Conservation (phyloP, 768 basidiomycete species). For the Podaxis rugospora region DNA sequence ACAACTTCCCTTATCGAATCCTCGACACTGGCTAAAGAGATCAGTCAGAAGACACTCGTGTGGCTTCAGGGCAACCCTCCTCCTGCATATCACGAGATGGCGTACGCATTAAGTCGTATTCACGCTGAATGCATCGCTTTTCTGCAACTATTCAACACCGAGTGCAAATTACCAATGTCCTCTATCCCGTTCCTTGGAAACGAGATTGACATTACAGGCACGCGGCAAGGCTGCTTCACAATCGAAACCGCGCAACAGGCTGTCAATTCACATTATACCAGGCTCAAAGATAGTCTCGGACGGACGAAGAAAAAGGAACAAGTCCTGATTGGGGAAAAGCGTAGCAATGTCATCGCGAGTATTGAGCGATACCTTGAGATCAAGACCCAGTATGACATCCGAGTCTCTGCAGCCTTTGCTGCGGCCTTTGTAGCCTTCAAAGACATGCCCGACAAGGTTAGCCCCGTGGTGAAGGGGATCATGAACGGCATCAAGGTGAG, state of each 20-base stretch:
- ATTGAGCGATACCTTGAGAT: conserved; percentile 79
- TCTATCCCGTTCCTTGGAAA: conserved; percentile 76
- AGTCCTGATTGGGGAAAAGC: conserved; percentile 70
- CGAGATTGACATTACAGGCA: conserved; percentile 72
- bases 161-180: conserved; percentile 80
- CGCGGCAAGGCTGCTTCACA: conserved; percentile 65
- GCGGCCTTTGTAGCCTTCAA: conserved; percentile 86
- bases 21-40: conserved; percentile 56
- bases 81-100: conserved; percentile 88
- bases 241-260: conserved; percentile 72
- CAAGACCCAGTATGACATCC: conserved; percentile 82
- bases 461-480: conserved; percentile 92
- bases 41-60: conserved; percentile 62
- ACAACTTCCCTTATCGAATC: conserved; percentile 44
- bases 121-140: conserved; percentile 75
- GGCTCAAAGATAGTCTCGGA: conserved; percentile 70
- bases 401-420: conserved; percentile 86
- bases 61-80: conserved; percentile 77
- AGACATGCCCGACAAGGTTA: conserved; percentile 88
- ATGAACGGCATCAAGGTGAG: conserved; percentile 96
- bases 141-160: conserved; percentile 77
- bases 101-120: conserved; percentile 72
- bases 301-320: conserved; percentile 78
- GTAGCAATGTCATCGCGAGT: conserved; percentile 57
- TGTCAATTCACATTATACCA: conserved; percentile 64